Evolutionary conservation across 495 filamentous ascomycete species (phyloP).

Genomic region (Penicillium paradoxum): DNA sequence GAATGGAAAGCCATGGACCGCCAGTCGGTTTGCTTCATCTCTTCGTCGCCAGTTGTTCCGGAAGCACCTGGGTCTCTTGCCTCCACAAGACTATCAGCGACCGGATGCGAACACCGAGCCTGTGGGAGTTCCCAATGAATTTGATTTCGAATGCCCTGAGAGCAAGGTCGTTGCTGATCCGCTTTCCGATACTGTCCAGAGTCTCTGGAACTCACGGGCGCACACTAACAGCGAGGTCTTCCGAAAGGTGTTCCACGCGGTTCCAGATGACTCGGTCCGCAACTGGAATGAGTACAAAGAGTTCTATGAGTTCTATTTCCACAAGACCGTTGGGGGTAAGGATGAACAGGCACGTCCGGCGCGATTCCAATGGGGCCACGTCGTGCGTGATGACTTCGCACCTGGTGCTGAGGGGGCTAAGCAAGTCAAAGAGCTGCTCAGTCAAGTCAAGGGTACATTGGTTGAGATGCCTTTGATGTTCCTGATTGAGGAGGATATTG

Average conservation of each 20-base stretch:
- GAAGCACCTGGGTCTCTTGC: constrained; percentile 84
- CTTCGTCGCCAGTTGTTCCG: constrained; percentile 83
- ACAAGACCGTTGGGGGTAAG: constrained; percentile 40
- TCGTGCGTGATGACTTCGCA: constrained; percentile 74
- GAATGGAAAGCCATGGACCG: constrained; percentile 64
- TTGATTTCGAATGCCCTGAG: constrained; percentile 75
- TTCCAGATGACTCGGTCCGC: constrained; percentile 74
- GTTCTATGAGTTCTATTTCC: constrained; percentile 75
- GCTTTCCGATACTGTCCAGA: constrained; percentile 58
- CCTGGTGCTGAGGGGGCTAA: constrained; percentile 53
- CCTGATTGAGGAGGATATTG: constrained; percentile 80
- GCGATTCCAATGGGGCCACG: constrained; percentile 73
- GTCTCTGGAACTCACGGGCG: constrained; percentile 70
- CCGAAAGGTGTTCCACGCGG: constrained; percentile 77
- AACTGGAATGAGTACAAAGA: constrained; percentile 84
- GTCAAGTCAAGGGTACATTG: constrained; percentile 68
- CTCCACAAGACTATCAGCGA: constrained; percentile 59
- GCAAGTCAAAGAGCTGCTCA: constrained; percentile 80
- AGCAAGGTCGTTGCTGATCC: constrained; percentile 75
- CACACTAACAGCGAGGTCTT: constrained; percentile 81
- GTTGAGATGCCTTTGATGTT: constrained; percentile 94
- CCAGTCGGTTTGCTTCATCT: constrained; percentile 74
- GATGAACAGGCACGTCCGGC: constrained; percentile 36
- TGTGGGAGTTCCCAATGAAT: constrained; percentile 64
- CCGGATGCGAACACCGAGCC: constrained; percentile 73